These are phyloP conservation scores for Curvularia hawaiiensis DNA, from an alignment of 2,329 filamentous ascomycete genomes.

Conservation along the genomic window DNA sequence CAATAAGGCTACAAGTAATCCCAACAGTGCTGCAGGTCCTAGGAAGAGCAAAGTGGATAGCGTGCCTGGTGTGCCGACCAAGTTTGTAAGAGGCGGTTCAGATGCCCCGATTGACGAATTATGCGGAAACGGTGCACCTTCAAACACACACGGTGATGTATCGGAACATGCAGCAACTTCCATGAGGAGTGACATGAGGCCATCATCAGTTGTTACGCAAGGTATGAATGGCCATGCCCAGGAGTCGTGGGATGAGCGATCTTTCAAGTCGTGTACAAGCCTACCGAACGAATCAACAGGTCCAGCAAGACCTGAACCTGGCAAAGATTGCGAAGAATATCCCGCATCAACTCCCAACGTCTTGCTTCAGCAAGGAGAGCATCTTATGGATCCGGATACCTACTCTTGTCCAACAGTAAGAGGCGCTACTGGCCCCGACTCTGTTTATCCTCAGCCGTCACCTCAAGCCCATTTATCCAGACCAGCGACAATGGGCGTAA, in stretches of 20 bases:
- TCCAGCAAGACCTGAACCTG: not conserved
- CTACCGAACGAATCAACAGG: slow-evolving; percentile 17
- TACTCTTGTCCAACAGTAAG: slow-evolving; percentile 32
- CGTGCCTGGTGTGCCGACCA: slow-evolving; percentile 40
- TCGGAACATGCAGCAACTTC: slow-evolving; percentile 17
- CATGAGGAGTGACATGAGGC: slow-evolving; percentile 1
- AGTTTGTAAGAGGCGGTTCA: slow-evolving; percentile 37
- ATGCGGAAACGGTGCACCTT: not conserved
- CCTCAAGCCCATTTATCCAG: slow-evolving; percentile 19
- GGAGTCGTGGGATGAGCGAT: slow-evolving; percentile 40
- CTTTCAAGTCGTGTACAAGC: slow-evolving; percentile 42
- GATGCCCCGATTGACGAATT: slow-evolving; percentile 22
- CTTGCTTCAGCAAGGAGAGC: slow-evolving; percentile 14
- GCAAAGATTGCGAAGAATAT: slow-evolving; percentile 14
- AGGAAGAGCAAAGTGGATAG: slow-evolving; percentile 36
- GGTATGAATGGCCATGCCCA: slow-evolving; percentile 30
- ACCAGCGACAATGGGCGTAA: slow-evolving; percentile 10
- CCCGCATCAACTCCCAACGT: slow-evolving; percentile 21
- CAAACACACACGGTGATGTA: not conserved
- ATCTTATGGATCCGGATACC: slow-evolving; percentile 27
- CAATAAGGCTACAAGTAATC: slow-evolving; percentile 6
- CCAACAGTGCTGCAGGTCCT: slow-evolving; percentile 13
- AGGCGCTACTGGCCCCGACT: slow-evolving; percentile 28
- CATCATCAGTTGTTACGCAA: slow-evolving; percentile 1
- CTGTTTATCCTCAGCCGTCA: slow-evolving; percentile 23